Conservation (phyloP, 2,329 filamentous ascomycete genomes). For the Fusarium guadeloupense region DNA sequence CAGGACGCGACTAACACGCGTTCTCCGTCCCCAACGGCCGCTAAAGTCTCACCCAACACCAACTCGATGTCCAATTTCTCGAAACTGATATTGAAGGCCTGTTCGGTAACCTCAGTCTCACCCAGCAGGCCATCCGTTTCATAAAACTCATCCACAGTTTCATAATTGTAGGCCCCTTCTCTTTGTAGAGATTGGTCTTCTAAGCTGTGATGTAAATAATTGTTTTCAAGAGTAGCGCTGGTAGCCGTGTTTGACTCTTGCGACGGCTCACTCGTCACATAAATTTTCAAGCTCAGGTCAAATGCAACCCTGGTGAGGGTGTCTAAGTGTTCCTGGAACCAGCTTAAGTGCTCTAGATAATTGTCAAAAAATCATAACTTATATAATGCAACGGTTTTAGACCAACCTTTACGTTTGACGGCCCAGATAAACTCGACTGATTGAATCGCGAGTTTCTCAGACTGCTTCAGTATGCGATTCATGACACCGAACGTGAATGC, state of each 20-base stretch:
- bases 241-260: neutral
- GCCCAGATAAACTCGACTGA: conserved; percentile 30
- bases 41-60: neutral
- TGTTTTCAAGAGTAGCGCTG: rapidly evolving
- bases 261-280: neutral
- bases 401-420: conserved; percentile 15
- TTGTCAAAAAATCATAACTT: neutral
- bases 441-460: neutral
- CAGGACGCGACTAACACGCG: neutral
- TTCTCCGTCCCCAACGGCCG: neutral
- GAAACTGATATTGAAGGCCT: rapidly evolving
- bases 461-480: conserved; percentile 7
- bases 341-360: neutral
- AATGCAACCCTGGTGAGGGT: rapidly evolving
- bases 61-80: neutral
- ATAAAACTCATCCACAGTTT: neutral
- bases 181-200: neutral
- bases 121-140: neutral
- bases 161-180: neutral
- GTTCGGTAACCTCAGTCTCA: neutral
- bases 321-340: neutral
- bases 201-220: rapidly evolving
- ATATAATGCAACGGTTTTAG: too few relatives aligned
- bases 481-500: conserved; percentile 38
- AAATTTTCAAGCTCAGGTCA: neutral